Percentiles rank a stretch among this genome's conserved stretches.
Conservation (phyloP, 768 basidiomycete species). For the Boletus subcaerulescens region DNA sequence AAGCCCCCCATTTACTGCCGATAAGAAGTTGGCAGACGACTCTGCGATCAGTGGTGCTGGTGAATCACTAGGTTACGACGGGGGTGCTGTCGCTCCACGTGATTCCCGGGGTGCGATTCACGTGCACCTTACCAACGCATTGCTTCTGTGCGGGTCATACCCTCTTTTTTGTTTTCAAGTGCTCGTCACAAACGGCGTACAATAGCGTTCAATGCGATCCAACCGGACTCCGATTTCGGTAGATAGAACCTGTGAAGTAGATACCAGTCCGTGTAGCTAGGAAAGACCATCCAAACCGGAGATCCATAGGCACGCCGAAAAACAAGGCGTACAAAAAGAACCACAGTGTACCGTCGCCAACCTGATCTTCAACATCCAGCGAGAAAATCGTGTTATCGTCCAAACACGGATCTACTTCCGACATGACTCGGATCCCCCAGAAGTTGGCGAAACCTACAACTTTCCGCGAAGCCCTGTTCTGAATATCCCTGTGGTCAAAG, state of each 20-base stretch:
- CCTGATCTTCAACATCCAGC: not conserved
- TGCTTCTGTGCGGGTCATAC: slow-evolving; percentile 3
- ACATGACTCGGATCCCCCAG: not conserved
- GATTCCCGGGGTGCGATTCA: slow-evolving; percentile 7
- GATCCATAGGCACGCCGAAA: not conserved
- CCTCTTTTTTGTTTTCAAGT: not conserved
- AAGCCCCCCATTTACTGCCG: not conserved
- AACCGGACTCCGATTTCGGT: not conserved
- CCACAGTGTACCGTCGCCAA: not conserved
- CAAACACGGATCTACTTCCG: not conserved
- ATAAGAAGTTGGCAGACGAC: not conserved
- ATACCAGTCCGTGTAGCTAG: slow-evolving; percentile 4
- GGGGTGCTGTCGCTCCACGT: not conserved
- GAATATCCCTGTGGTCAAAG: slow-evolving; percentile 63
- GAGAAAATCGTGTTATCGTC: not conserved
- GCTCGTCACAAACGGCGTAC: not conserved
- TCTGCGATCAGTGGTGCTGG: not conserved
- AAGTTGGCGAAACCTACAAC: slow-evolving; percentile 30
- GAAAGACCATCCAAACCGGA: slow-evolving; percentile 1
- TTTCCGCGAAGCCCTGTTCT: slow-evolving; percentile 51
- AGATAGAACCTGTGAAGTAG: not conserved
- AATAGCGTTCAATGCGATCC: not conserved
- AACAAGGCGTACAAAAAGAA: not conserved
- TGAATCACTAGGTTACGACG: slow-evolving; percentile 2
- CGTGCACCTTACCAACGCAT: not conserved